Evolutionary conservation across 495 filamentous ascomycete species (phyloP).

Genomic region (Hypoxylon cercidicola): DNA sequence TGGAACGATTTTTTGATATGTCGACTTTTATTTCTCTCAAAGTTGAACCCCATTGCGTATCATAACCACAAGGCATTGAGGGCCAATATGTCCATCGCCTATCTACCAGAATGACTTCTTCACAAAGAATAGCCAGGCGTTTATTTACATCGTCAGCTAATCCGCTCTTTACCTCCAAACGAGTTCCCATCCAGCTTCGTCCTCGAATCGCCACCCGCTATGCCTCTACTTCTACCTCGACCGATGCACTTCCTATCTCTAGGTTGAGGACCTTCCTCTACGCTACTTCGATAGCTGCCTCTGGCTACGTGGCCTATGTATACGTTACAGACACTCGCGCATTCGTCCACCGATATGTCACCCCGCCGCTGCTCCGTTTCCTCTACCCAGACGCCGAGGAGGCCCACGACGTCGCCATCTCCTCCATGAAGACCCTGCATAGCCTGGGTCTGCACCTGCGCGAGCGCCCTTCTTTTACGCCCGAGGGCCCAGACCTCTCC

Average conservation of each 20-base stretch:
- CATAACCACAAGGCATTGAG: conserved; percentile 48
- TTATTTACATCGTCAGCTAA: conserved; percentile 45
- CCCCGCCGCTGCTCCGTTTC: conserved; percentile 76
- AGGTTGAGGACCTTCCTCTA: conserved; percentile 63
- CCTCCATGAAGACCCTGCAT: conserved; percentile 73
- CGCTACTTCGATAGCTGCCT: conserved; percentile 61
- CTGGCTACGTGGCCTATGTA: conserved; percentile 63
- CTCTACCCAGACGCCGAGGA: conserved; percentile 88
- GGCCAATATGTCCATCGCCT: conserved; percentile 49
- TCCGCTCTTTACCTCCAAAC: conserved; percentile 39
- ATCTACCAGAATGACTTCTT: conserved; percentile 49
- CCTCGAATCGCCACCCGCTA: conserved; percentile 43
- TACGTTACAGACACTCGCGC: conserved; percentile 93
- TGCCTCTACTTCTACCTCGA: conserved; percentile 51
- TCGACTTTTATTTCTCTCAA: conserved; percentile 16
- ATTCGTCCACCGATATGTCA: conserved; percentile 81
- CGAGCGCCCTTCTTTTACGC: conserved; percentile 63
- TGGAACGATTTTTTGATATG: conserved; percentile 7
- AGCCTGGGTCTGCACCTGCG: conserved; percentile 75
- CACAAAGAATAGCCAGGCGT: conserved; percentile 47
- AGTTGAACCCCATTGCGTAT: conserved; percentile 7
- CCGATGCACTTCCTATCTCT: conserved; percentile 48
- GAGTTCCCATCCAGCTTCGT: conserved; percentile 31
- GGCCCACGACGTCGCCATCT: conserved; percentile 82
- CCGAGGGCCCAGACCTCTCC: conserved; percentile 43